These are phyloP conservation scores for Ogataea zsoltii DNA, from an alignment of 805 yeast species.

Conservation along the genomic window DNA sequence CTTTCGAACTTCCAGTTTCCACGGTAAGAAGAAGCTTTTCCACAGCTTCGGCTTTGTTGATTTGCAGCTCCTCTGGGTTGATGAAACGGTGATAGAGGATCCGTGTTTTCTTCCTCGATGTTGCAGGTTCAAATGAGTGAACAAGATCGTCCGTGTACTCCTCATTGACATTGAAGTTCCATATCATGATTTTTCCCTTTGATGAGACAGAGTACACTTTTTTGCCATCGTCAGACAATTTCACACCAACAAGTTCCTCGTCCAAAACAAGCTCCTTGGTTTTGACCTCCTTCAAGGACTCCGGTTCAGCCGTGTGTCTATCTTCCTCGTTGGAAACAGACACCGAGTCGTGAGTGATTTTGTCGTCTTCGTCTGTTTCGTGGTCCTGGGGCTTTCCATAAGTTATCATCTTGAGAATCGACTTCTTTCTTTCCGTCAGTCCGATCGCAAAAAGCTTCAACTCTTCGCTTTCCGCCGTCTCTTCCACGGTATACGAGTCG, in stretches of 20 bases:
- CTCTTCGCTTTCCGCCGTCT: conserved; percentile 19
- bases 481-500: conserved; percentile 34
- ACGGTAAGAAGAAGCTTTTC: conserved; percentile 26
- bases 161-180: conserved; percentile 21
- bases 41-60: conserved; percentile 23
- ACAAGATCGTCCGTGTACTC: conserved; percentile 13
- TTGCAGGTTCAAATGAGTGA: conserved; percentile 11
- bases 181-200: conserved; percentile 33
- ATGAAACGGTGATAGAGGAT: conserved; percentile 29
- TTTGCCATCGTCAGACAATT: conserved; percentile 29
- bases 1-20: conserved; percentile 14
- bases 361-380: conserved; percentile 31
- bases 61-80: conserved; percentile 26
- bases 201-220: conserved; percentile 33
- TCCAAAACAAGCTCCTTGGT: conserved; percentile 30
- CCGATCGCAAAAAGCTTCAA: conserved; percentile 34
- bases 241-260: conserved; percentile 27
- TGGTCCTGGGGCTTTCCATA: conserved; percentile 23
- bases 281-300: conserved; percentile 35
- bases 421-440: conserved; percentile 37
- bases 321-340: conserved; percentile 33
- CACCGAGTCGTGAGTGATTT: conserved; percentile 29
- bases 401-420: conserved; percentile 27
- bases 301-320: conserved; percentile 32
- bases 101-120: conserved; percentile 13